Evolutionary conservation across 495 filamentous ascomycete genomes (phyloP), one percentile per base, ranked within the genome.

Genomic region (Talaromyces wortmannii): DNA sequence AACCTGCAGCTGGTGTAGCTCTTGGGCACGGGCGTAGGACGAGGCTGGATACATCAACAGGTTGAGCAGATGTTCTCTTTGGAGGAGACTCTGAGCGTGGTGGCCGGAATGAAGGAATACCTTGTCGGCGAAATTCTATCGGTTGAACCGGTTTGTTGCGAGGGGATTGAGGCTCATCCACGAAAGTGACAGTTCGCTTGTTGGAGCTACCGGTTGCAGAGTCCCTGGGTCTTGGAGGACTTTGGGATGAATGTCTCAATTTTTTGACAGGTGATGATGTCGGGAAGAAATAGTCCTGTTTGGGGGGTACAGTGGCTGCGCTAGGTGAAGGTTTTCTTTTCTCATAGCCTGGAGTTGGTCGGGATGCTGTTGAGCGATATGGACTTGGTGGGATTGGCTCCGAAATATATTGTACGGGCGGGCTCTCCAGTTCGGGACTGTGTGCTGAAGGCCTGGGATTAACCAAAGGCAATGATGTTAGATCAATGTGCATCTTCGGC

Each of bases 1-100:
- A 73, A 2, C 78, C 79, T 4, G 71, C 61, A 7, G 75, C 70
- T 6, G 72, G 72, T 4, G 69, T 58, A 3, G 75, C 67, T 49
- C 86, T 68, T 2, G 82, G 78, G 53, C 86, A 89, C 3, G 77
- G 61, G 43, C 77, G 74, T 15, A 86, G 63, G 31, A 61, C 67
- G 32, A 70, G 55, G 8, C 64, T 61, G 13, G 56, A 12, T 15
- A 48, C 15, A 8, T 50, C 55, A 31, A 36, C 12, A 12, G 31
- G 12, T 2, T 30, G 44, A 7, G 44, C 7, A 53, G 17, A 16
- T 11, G 5, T 29, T 16, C 30, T 7, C 18, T 46, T 42, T n/a
- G 48, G n/a, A 7, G 53, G 44, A 30, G 55, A 51, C 45, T 42
- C 36, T 16, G 58, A 17, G 7, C 42, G 45, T 4, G 11, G 13